Base-by-base conservation (phyloP, 2,329 filamentous ascomycete species). In the Cladosporium phlei region DNA sequence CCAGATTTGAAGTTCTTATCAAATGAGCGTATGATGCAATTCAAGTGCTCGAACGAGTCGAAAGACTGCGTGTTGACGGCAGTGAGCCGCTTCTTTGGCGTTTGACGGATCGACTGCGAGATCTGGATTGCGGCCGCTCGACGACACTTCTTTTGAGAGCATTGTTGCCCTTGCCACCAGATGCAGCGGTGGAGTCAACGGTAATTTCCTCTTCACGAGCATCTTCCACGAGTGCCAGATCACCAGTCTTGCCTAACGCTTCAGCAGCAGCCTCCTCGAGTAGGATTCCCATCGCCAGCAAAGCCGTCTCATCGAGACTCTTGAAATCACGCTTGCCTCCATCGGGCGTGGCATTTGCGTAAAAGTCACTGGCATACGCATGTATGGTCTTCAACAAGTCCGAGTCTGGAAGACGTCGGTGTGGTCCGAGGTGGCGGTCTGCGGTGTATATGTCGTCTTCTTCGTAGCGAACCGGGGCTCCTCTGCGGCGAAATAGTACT, bases 241-340 rank as follows among this genome's bases (percentile, higher is more conserved):
- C 82, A 17, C 86, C 86, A 10, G 72, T 77, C 46, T 73, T 69
- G 4, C 84, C 85, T 16, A 90, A 67, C 5, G 73, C 63, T 37
- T 82, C 77, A 30, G 74, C 71, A 12, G 77, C 74, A 2, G 79
- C 77, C 65, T 91, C 86, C 66, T 91, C 86, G 32, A 90, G 68
- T 47, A 91, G 65, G 38, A 91, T 80, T 1, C 86, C 85, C 58
- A 91, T 73, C 1, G 86, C 85, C 45, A 91, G 68, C 48, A 91
- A 71, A 3, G 86, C 86, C 11, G 85, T 88, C 68, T 88, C 86
- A 59, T 91, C 85, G 77, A 91, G 79, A 63, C 80, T 86, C 53
- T 74, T 68, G 55, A 72, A 76, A 43, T 73, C 68, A 20, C 56
- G 54, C 14, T 55, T 62, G n/a, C 51, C 49, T 9, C 53, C 46